Evolutionary conservation across 192 early-diverging fungal genomes (phyloP).

Genomic region (Coemansia sp.): DNA sequence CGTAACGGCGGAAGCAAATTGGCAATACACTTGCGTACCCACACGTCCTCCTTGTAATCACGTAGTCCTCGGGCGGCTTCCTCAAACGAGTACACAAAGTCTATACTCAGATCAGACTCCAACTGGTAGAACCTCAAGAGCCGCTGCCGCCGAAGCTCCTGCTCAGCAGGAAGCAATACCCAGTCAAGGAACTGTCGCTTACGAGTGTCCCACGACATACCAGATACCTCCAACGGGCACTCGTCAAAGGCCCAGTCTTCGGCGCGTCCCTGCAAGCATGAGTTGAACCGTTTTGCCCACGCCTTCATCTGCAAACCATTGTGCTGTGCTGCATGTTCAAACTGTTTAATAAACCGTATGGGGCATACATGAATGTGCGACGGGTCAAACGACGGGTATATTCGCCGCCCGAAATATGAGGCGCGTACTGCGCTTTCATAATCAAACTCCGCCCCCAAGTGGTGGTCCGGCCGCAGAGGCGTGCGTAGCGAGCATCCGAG

Average conservation of each 20-base stretch:
- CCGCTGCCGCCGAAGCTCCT: conserved; percentile 51
- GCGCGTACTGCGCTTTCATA: conserved; percentile 41
- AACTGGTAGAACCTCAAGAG: conserved; percentile 50
- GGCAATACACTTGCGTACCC: conserved; percentile 55
- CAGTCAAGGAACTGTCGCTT: conserved; percentile 55
- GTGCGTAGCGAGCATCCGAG: conserved; percentile 10
- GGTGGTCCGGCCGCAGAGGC: conserved; percentile 13
- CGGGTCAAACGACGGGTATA: conserved; percentile 51
- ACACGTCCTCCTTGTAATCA: conserved; percentile 54
- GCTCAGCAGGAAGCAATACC: conserved; percentile 53
- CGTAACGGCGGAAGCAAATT: conserved; percentile 44
- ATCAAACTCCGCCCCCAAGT: conserved; percentile 27
- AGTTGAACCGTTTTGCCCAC: conserved; percentile 51
- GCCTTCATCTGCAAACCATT: conserved; percentile 44
- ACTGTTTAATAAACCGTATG: conserved; percentile 47
- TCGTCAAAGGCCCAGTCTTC: conserved; percentile 58
- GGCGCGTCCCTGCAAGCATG: conserved; percentile 44
- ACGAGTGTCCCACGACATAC: conserved; percentile 42
- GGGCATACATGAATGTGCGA: conserved; percentile 32
- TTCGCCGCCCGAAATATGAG: conserved; percentile 40
- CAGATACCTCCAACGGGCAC: conserved; percentile 37
- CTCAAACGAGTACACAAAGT: conserved; percentile 56
- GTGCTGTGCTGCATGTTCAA: conserved; percentile 54
- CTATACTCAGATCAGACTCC: conserved; percentile 52
- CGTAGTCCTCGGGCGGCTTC: conserved; percentile 47